Evolutionary conservation across 2,329 filamentous ascomycete genomes (phyloP).

Genomic region (Magnaporthales sp.): DNA sequence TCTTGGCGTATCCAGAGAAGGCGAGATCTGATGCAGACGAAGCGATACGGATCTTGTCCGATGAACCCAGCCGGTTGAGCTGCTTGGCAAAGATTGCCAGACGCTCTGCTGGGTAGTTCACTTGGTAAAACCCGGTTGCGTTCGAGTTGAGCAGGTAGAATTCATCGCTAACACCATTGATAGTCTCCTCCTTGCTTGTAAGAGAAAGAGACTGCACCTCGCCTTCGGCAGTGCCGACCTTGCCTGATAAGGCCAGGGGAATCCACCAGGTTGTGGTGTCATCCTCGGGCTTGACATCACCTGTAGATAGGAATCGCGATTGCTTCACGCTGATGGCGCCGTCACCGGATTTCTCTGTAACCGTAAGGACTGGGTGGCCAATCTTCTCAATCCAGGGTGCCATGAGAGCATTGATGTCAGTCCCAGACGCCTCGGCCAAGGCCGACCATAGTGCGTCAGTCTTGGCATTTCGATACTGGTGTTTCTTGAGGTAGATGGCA

Average conservation of each 20-base stretch:
- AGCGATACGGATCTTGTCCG: slow-evolving; percentile 89
- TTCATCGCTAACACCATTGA: slow-evolving; percentile 62
- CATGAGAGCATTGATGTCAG: slow-evolving; percentile 84
- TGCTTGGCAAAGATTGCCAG: slow-evolving; percentile 72
- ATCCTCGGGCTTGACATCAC: slow-evolving; percentile 84
- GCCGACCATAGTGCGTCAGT: slow-evolving; percentile 89
- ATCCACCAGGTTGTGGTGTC: slow-evolving; percentile 95
- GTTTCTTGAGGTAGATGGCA: slow-evolving; percentile 76
- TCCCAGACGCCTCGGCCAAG: slow-evolving; percentile 76
- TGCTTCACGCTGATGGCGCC: slow-evolving; percentile 71
- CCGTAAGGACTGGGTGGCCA: slow-evolving; percentile 82
- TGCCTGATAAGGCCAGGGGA: slow-evolving; percentile 76
- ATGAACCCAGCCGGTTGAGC: slow-evolving; percentile 65
- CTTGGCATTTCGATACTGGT: slow-evolving; percentile 84
- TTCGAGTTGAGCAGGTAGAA: slow-evolving; percentile 95
- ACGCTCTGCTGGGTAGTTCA: slow-evolving; percentile 82
- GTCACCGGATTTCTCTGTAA: slow-evolving; percentile 67
- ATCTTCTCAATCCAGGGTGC: slow-evolving; percentile 92
- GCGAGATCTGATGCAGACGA: slow-evolving; percentile 86
- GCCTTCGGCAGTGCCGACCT: slow-evolving; percentile 53
- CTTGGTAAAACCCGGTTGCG: slow-evolving; percentile 81
- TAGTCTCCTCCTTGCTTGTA: slow-evolving; percentile 65
- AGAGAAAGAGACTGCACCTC: slow-evolving; percentile 51
- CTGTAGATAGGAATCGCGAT: slow-evolving; percentile 81
- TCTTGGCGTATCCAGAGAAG: slow-evolving; percentile 76